Percentiles rank a stretch among this genome's conserved stretches.
Evolutionary conservation across 768 basidiomycete species (phyloP).

Genomic region (Trametes punicea): DNA sequence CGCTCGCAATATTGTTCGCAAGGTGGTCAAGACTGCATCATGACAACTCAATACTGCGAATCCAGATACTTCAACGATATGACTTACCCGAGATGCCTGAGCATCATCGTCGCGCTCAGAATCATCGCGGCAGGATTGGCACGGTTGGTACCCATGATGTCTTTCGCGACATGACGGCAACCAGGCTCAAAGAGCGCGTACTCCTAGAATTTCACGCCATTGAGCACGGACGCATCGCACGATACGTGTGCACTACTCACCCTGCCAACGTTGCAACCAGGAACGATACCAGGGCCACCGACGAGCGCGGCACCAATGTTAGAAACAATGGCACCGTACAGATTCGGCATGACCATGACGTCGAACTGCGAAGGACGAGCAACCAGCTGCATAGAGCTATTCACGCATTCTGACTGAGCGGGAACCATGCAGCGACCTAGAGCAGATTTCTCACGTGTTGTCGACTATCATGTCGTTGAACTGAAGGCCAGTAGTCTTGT

Average conservation of each 20-base stretch:
- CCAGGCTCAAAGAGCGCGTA: slow-evolving; percentile 99
- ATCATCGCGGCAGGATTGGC: slow-evolving; percentile 99
- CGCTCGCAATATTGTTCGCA: slow-evolving; percentile 89
- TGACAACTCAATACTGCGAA: slow-evolving; percentile 26
- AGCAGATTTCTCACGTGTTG: slow-evolving; percentile 68
- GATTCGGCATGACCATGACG: slow-evolving; percentile 98
- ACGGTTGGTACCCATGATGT: slow-evolving; percentile 94
- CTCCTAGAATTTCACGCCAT: slow-evolving; percentile 48
- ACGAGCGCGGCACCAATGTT: slow-evolving; percentile 99
- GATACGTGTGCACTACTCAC: slow-evolving; percentile 40
- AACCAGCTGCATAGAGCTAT: slow-evolving; percentile 96
- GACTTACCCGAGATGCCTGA: slow-evolving; percentile 88
- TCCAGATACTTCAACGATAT: slow-evolving; percentile 1
- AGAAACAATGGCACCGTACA: slow-evolving; percentile 95
- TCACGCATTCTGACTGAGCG: not conserved
- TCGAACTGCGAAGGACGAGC: slow-evolving; percentile 95
- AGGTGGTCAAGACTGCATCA: slow-evolving; percentile 77
- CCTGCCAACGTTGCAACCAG: slow-evolving; percentile 96
- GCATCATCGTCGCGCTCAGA: slow-evolving; percentile 96
- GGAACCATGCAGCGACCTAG: not conserved
- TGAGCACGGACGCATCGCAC: not conserved
- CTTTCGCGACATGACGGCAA: slow-evolving; percentile 91
- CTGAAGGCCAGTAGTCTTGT: slow-evolving; percentile 86
- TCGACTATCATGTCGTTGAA: slow-evolving; percentile 99
- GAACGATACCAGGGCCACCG: slow-evolving; percentile 96